Percentiles rank a stretch among this genome's conserved stretches.
phyloP scores from a whole-genome alignment of 1,139 yeast genomes.

The Chernovozyma sophiae-reginae region DNA sequence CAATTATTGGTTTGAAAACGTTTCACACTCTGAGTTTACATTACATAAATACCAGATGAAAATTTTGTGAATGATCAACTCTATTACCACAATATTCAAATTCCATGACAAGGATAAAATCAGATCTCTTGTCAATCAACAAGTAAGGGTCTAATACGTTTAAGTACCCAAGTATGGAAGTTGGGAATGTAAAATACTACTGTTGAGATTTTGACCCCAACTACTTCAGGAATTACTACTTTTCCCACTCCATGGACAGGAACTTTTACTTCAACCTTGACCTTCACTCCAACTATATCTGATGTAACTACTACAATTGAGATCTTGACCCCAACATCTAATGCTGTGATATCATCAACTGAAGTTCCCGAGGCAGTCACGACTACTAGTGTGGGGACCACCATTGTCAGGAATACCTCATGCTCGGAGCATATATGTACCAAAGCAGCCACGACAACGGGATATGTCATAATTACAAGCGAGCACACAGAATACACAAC shows the following conservation, averaged over 20 bases:
- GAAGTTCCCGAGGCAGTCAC: not conserved
- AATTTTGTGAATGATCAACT: not conserved
- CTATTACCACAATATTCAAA: no score
- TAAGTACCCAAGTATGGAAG: not conserved
- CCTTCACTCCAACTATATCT: no score
- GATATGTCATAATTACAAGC: conserved; percentile 8
- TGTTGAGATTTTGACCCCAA: not conserved
- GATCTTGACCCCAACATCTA: no score
- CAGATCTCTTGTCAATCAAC: not conserved
- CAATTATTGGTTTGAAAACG: no score
- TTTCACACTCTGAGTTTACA: not conserved
- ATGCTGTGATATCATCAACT: no score
- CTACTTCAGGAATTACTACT: not conserved
- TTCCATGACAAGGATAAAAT: no score
- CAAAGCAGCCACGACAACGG: conserved; percentile 3
- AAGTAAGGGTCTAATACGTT: not conserved
- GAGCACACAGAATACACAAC: conserved; percentile 18
- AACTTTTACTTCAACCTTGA: not conserved
- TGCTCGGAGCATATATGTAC: conserved; percentile 6
- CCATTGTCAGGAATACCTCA: conserved; percentile 8
- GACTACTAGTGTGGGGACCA: conserved; percentile 5
- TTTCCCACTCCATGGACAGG: not conserved
- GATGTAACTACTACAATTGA: no score
- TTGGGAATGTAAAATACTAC: not conserved
- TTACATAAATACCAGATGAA: not conserved